Base-by-base conservation (phyloP, 2,329 filamentous ascomycete genomes). In the Fusarium secorum region DNA sequence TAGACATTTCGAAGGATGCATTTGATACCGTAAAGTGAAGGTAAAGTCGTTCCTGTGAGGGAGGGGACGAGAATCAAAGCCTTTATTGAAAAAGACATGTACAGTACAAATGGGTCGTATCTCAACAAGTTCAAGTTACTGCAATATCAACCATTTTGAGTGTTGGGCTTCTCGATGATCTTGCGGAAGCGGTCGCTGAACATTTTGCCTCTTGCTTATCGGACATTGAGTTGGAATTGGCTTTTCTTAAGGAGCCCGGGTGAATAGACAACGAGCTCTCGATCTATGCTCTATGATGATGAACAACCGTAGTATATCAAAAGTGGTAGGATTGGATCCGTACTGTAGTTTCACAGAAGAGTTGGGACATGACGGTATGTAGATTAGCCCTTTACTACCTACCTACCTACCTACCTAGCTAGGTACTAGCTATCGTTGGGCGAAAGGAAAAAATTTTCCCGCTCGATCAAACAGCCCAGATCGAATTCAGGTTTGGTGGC, bases 381-480 rank as follows among this genome's bases (percentile, higher is more conserved):
- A 68, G 68, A 46, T 42, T 69, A 51, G 53, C 45, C 28, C 9
- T 32, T 33, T 15, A 32, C n/a, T 28, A 32, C 14, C 10, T 56
- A 39, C 44, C 18, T 28, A 41, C n/a, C 35, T 20, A 38, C n/a
- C n/a, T n/a, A n/a, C n/a, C 3, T 13, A 33, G 13, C 15, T 42
- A 41, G n/a, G 10, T 11, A 22, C 64, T 74, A 60, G 17, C 10
- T 52, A 24, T 56, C 9, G 45, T 63, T 56, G 65, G 69, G 65
- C 38, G 53, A 62, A 57, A 58, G 55, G 71, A 35, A 64, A 75
- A 74, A 59, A 7, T 65, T 76, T 76, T 72, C 65, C 56, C 46
- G 52, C 17, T 36, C 10, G 18, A 58, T 52, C 48, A 46, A 45
- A 44, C 38, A 41, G 15, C 28, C 45, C 28, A 48, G 24, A 28